Base-by-base conservation (phyloP, 768 basidiomycete genomes). In the Mycena metata region DNA sequence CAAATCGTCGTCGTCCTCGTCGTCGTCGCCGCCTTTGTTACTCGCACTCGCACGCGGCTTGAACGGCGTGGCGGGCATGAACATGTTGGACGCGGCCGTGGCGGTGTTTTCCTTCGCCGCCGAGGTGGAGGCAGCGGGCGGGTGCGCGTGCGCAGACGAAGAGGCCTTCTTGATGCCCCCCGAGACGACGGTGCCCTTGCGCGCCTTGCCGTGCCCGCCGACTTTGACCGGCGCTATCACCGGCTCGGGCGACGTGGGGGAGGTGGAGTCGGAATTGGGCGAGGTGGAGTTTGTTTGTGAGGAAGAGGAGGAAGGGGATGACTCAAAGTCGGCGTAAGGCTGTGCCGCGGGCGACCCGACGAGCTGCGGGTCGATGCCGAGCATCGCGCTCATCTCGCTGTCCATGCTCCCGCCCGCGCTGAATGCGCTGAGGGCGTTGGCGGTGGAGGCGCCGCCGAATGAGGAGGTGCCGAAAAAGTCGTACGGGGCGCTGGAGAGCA, bases 311-410 rank as follows among this genome's bases (percentile, higher is more conserved):
- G 15, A 5, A 35, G 54, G 13, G 11, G 59, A 45, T 4, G 78
- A 65, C 76, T 78, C 75, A 69, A 83, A 78, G 73, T 87, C 80
- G 69, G 77, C 72, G 74, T 59, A 81, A 5, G 76, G 72, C 41
- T 54, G 50, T 1, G 74, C 23, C 36, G 89, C 77, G 5, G 91
- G 90, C 0, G 91, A 90, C 45, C 84, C 89, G 64, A 94, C 90
- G 60, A 94, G 88, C 76, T 91, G 90, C 0, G 93, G 93, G 76
- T 95, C 91, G 76, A 95, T 94, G 51, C 77, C 82, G 60, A 74
- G 5, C 75, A 72, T 75, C 13, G 69, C 59, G 62, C 72, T 50
- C 59, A 60, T 49, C 47, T 45, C 23, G 56, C 43, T 60, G 19
- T n/a, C 24, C 42, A 30, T 17, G 30, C 59, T 41, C 41, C 23